Conservation (phyloP, 257 asterid genomes). For the Solanum medicagineum region DNA sequence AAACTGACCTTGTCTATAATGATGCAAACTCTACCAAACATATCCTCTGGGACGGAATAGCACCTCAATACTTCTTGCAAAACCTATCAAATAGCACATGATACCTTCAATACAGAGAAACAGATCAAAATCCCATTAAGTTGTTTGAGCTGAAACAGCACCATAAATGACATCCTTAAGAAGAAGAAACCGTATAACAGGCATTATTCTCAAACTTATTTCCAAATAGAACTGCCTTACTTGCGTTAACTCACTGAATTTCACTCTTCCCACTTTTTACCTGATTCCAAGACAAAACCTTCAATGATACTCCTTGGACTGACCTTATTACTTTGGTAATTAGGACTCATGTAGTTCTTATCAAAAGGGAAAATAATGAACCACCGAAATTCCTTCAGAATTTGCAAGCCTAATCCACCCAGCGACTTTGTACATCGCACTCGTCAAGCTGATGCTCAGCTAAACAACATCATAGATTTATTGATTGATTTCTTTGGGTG, state of each 20-base stretch:
- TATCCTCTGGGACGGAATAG: slow-evolving; percentile 62
- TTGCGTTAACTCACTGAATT: neutral
- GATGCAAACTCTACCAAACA: slow-evolving; percentile 83
- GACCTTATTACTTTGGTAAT: neutral
- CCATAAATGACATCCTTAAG: neutral
- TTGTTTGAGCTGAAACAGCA: neutral
- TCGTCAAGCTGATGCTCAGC: neutral
- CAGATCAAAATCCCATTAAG: neutral
- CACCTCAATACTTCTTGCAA: slow-evolving; percentile 82
- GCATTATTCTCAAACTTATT: neutral
- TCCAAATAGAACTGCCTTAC: neutral
- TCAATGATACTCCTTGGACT: neutral
- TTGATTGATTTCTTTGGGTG: neutral
- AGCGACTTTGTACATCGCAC: neutral
- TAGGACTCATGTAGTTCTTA: neutral
- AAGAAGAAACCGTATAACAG: neutral
- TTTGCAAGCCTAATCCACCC: neutral
- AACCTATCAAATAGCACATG: slow-evolving; percentile 43
- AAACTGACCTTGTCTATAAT: slow-evolving; percentile 79
- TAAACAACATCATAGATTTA: neutral
- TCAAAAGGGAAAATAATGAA: neutral
- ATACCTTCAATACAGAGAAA: neutral
- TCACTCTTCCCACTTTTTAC: neutral
- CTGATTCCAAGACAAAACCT: neutral
- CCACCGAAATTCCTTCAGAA: neutral